Base-by-base conservation (phyloP, 2,329 filamentous ascomycete species). In the Aspergillus caelatus region DNA sequence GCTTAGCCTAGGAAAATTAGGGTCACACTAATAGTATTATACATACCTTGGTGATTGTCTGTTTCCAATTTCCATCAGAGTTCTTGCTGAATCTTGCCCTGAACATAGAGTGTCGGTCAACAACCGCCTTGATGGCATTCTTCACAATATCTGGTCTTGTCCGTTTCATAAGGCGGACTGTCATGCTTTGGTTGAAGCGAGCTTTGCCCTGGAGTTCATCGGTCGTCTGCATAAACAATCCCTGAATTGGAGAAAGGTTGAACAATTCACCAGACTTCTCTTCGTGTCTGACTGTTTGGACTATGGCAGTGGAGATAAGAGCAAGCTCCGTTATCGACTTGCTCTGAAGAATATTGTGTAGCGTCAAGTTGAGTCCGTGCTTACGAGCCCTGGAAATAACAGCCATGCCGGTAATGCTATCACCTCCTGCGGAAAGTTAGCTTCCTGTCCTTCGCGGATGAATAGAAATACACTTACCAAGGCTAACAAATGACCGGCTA, bases 341-440 rank as follows among this genome's bases (percentile, higher is more conserved):
- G 52, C 71, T 74, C 60, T 76, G 75, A n/a, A 78, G 64, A 32
- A 78, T 71, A 41, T 73, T 73, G 57, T 77, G 72, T 16, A 78
- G 69, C 9, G 74, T 73, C 14, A 78, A 50, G n/a, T 66, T 65
- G 6, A 78, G 67, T 4, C 74, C 75, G 28, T 74, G 72, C 45
- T 75, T 77, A 26, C 76, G 74, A n/a, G 76, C 73, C n/a, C 72
- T 69, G 21, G 76, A 76, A 32, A 78, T 72, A 26, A 78, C 71
- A 10, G 75, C 72, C 76, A 79, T 79, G 53, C 77, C 77, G 39
- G 72, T 74, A 36, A 80, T 78, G 53, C 77, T 79, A 62, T 80
- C 77, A 5, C 78, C 78, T 23, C 77, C 77, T 75, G 52, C 57
- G 58, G 4, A 14, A n/a, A 45, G 9, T 59, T 52, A 10, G 26